Percentiles rank a stretch among this genome's conserved stretches.
Conservation (phyloP, 2,329 filamentous ascomycete genomes). For the Pseudocercospora eumusae region DNA sequence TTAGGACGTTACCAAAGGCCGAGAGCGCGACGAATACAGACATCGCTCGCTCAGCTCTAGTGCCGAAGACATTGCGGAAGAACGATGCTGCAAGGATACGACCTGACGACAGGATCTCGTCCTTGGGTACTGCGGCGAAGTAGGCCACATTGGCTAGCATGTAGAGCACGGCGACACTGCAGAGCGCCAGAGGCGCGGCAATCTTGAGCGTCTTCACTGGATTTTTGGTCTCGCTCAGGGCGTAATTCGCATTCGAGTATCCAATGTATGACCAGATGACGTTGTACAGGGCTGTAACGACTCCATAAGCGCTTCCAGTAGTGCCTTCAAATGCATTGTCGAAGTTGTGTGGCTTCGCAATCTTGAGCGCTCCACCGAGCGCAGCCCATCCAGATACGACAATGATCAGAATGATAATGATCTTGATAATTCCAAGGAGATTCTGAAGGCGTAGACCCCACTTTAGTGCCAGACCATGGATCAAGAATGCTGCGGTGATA, state of each 20-base stretch:
- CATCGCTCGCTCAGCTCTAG: slow-evolving; percentile 59
- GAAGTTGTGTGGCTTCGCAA: slow-evolving; percentile 65
- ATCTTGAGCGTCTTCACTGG: slow-evolving; percentile 44
- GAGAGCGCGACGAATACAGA: slow-evolving; percentile 57
- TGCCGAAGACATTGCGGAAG: slow-evolving; percentile 50
- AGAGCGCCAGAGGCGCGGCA: slow-evolving; percentile 41
- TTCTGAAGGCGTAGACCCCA: slow-evolving; percentile 70
- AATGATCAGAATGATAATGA: slow-evolving; percentile 66
- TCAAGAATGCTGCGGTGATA: slow-evolving; percentile 64
- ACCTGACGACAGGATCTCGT: slow-evolving; percentile 24
- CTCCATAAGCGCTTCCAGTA: slow-evolving; percentile 64
- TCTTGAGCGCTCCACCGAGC: slow-evolving; percentile 61
- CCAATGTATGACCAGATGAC: slow-evolving; percentile 71
- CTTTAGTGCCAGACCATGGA: slow-evolving; percentile 64
- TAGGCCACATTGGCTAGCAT: slow-evolving; percentile 36
- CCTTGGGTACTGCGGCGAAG: slow-evolving; percentile 40
- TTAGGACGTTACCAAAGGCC: slow-evolving; percentile 59
- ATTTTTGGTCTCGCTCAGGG: slow-evolving; percentile 46
- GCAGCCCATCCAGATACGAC: slow-evolving; percentile 60
- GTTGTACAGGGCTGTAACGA: slow-evolving; percentile 71
- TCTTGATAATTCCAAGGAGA: slow-evolving; percentile 64
- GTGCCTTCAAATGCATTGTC: slow-evolving; percentile 65
- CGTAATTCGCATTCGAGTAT: slow-evolving; percentile 66
- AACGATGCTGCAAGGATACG: slow-evolving; percentile 29
- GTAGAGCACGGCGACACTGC: slow-evolving; percentile 31